Percentiles rank a stretch among this genome's conserved stretches.
These are phyloP conservation scores for Combretum micranthum DNA, from an alignment of 345 rosid species.

Conservation along the genomic window DNA sequence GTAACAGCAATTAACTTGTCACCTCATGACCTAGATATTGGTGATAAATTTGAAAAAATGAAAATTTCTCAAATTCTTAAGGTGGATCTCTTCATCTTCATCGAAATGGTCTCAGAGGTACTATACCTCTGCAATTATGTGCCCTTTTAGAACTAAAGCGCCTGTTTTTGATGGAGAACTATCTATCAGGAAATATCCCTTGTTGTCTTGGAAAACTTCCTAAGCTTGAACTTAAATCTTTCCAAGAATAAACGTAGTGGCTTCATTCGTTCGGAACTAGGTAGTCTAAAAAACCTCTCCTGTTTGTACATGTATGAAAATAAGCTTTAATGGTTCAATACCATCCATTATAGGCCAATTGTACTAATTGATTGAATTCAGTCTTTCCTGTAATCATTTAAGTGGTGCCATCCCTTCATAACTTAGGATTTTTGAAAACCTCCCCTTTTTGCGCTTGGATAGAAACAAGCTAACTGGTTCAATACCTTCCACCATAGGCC, in stretches of 20 bases:
- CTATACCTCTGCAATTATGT: constrained; percentile 8
- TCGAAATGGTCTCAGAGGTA: background rate
- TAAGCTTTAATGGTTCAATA: background rate
- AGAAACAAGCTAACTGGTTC: background rate
- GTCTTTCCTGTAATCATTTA: background rate
- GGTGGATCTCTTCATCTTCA: background rate
- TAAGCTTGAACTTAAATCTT: background rate
- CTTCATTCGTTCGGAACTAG: background rate
- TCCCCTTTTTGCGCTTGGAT: background rate
- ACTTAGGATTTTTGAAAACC: background rate
- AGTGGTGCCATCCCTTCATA: background rate
- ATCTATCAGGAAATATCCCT: constrained; percentile 13
- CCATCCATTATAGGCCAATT: background rate
- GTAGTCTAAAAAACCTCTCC: background rate
- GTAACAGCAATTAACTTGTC: no score
- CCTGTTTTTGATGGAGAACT: background rate
- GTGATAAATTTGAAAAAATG: background rate
- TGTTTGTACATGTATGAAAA: background rate
- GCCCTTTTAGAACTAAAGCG: background rate
- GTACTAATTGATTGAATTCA: background rate
- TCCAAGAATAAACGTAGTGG: accelerated
- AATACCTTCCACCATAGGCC: background rate
- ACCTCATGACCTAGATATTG: accelerated
- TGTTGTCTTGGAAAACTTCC: background rate
- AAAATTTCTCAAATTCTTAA: constrained; percentile 11